Evolutionary conservation across 2,329 filamentous ascomycete species (phyloP), one percentile per base, ranked within the genome.

Genomic region (Grosmannia clavigera): DNA sequence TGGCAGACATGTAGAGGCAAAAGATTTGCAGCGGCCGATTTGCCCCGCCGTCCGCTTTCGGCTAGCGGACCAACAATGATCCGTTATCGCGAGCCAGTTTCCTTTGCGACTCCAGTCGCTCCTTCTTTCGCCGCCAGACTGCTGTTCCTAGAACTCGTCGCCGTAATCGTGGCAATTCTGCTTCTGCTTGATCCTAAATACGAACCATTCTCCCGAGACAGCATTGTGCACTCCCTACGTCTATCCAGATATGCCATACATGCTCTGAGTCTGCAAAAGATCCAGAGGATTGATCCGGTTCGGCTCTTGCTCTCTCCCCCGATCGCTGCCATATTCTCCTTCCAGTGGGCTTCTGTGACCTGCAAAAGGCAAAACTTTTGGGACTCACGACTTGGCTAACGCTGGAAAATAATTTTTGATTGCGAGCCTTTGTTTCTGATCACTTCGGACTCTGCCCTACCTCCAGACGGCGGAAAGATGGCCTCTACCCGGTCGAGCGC

Each of bases 401-500:
- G 61, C 59, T 63, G 53, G 33, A 7, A 51, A 25, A 25, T 3
- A 4, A 51, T 25, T n/a, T 16, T 5, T 19, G 52, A 33, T 54
- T 16, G 29, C 31, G 52, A 9, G 27, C 27, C 29, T 54, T 22
- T 19, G 5, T n/a, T 54, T 29, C 52, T 54, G 27, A 14, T 58
- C 22, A 2, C 6, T 22, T 51, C 16, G 29, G 10, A 3, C 35
- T 22, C n/a, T 55, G 14, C 12, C 19, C 40, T 16, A 43, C 11
- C 5, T 2, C 40, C 14, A 6, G n/a, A 27, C 25, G 14, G 31
- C 33, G 7, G 22, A 35, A 35, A 38, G 60, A 72, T 72, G 70
- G 65, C 68, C 57, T 68, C 69, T 61, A 62, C 66, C 46, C 61
- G 72, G 67, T 76, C 76, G 67, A 90, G 86, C 76, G 89, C 88